Percentiles rank a stretch among this genome's conserved stretches.
These are phyloP conservation scores for Podaxis sp. DNA, from an alignment of 768 basidiomycete genomes.

Conservation along the genomic window DNA sequence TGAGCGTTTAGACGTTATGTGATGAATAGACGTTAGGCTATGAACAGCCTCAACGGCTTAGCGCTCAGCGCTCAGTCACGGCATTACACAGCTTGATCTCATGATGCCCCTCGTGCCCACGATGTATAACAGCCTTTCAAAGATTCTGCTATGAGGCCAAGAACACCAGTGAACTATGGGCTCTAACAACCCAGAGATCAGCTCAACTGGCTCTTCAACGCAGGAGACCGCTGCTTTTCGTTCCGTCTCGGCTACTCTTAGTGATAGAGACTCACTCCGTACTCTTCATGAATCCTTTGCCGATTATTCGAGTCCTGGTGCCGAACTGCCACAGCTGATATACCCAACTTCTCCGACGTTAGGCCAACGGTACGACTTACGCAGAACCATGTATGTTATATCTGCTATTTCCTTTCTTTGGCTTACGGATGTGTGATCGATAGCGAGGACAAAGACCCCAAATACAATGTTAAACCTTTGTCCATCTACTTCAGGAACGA, in stretches of 20 bases:
- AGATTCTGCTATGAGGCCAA: too few relatives aligned
- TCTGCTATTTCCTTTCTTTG: neutral
- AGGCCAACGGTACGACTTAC: neutral
- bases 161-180: neutral
- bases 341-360: neutral
- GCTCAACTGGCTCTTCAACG: neutral
- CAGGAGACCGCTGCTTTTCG: neutral
- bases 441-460: neutral
- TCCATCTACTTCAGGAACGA: neutral
- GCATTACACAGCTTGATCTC: too few relatives aligned
- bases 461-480: neutral
- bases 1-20: too few relatives aligned
- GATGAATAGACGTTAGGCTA: too few relatives aligned
- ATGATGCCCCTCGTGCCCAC: neutral
- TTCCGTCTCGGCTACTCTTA: neutral
- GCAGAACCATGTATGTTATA: neutral
- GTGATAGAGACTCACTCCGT: neutral
- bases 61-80: neutral
- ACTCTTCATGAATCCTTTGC: neutral
- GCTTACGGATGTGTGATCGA: neutral
- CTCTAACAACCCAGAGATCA: neutral
- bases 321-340: neutral
- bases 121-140: neutral
- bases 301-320: neutral
- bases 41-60: neutral